phyloP scores from a whole-genome alignment of 1,139 yeast species.

The Suzukiozyma palmioleophila region DNA sequence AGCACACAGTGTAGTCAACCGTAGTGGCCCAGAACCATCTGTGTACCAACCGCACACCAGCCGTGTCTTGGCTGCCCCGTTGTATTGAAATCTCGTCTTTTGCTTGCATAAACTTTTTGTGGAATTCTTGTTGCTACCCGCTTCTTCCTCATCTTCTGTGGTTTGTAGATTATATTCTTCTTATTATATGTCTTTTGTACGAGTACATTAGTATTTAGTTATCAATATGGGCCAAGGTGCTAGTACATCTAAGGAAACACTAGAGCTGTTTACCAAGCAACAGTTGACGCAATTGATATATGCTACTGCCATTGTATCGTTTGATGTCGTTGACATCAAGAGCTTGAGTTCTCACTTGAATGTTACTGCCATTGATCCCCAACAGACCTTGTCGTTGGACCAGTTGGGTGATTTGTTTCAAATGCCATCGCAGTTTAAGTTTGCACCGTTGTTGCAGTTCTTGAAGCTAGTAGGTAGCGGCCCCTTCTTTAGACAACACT shows the following conservation, averaged over 20 bases:
- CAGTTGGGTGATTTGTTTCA: conserved; percentile 22
- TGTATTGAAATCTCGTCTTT: no score
- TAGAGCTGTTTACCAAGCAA: conserved; percentile 15
- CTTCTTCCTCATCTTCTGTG: no score
- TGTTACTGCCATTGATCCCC: conserved; percentile 15
- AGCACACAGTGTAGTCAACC: no score
- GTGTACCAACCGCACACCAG: no score
- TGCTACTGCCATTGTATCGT: conserved; percentile 14
- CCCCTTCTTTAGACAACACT: conserved; percentile 25
- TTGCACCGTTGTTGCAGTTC: conserved; percentile 8
- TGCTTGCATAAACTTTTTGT: no score
- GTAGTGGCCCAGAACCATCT: no score
- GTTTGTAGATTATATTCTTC: no score
- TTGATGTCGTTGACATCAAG: conserved; percentile 23
- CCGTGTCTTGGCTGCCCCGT: no score
- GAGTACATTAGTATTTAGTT: no score
- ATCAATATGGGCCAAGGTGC: conserved; percentile 17
- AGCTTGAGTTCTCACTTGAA: conserved; percentile 20
- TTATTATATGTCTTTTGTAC: no score
- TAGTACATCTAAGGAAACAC: conserved; percentile 11
- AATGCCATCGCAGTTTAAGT: conserved; percentile 8
- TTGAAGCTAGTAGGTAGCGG: conserved; percentile 25
- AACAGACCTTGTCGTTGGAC: conserved; percentile 13
- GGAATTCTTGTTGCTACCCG: no score
- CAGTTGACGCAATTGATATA: conserved; percentile 20